Conservation (phyloP, 129 eudicot genomes). For the Heracleum sosnowskyi region DNA sequence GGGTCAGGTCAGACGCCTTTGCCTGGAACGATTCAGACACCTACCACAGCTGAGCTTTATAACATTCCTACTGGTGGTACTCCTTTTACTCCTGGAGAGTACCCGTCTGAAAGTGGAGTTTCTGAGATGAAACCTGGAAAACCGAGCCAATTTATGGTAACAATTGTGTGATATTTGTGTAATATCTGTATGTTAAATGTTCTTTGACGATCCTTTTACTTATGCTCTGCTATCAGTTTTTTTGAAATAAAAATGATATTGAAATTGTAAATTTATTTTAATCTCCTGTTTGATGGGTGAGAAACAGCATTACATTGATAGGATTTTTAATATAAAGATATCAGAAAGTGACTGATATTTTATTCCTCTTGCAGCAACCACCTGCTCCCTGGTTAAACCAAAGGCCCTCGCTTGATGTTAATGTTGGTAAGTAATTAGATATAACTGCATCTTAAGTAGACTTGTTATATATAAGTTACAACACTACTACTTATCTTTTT, state of each 20-base stretch:
- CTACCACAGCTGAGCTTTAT: conserved; percentile 60
- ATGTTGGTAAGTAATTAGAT: conserved; percentile 66
- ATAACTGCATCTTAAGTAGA: not conserved
- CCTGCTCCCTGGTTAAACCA: conserved; percentile 83
- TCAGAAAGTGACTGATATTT: not conserved
- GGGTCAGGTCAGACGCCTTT: conserved; percentile 74
- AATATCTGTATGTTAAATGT: not conserved
- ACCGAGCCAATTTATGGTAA: conserved; percentile 87
- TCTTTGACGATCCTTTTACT: not conserved
- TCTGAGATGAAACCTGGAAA: conserved; percentile 49
- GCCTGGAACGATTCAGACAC: conserved; percentile 72
- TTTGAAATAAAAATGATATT: not conserved
- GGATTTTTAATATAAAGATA: not conserved
- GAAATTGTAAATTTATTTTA: not conserved
- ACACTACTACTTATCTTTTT: not conserved
- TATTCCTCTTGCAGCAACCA: conserved; percentile 61
- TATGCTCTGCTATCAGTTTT: not conserved
- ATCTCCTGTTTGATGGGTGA: not conserved
- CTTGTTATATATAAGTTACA: not conserved
- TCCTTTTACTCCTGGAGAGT: conserved; percentile 77
- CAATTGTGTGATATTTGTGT: not conserved
- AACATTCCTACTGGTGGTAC: conserved; percentile 92
- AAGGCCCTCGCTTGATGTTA: conserved; percentile 86
- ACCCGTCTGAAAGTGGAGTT: conserved; percentile 60
- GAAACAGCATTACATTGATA: not conserved